phyloP scores from a whole-genome alignment of 371 early-diverging fungal genomes.

The Mucor piriformis region DNA sequence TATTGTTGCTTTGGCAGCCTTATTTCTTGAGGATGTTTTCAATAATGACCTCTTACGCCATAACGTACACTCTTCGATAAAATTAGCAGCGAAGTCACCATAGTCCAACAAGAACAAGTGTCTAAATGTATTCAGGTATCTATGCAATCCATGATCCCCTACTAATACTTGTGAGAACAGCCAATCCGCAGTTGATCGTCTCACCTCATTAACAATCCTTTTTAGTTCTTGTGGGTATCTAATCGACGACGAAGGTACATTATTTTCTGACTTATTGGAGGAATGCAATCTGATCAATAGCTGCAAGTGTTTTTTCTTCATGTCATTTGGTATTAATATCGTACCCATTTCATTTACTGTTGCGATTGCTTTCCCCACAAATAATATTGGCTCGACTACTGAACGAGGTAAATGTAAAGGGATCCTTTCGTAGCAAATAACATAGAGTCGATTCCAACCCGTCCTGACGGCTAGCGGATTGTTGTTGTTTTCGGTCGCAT shows the following conservation, averaged over 20 bases:
- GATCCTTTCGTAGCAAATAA: slow-evolving; percentile 46
- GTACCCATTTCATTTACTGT: slow-evolving; percentile 49
- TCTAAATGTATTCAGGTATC: slow-evolving; percentile 65
- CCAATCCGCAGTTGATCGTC: slow-evolving; percentile 65
- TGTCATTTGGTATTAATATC: slow-evolving; percentile 39
- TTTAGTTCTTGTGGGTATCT: slow-evolving; percentile 34
- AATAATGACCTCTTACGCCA: slow-evolving; percentile 35
- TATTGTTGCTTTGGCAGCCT: neutral
- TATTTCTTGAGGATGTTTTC: neutral
- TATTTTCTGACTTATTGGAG: slow-evolving; percentile 2
- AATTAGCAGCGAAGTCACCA: slow-evolving; percentile 68
- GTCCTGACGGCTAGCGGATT: slow-evolving; percentile 6
- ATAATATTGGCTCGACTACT: slow-evolving; percentile 66
- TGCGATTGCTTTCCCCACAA: slow-evolving; percentile 75
- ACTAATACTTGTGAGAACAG: slow-evolving; percentile 73
- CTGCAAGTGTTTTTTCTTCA: slow-evolving; percentile 47
- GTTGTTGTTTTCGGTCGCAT: neutral
- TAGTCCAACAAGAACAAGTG: slow-evolving; percentile 69
- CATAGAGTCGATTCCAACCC: slow-evolving; percentile 59
- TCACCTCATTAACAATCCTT: slow-evolving; percentile 49
- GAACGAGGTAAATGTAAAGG: slow-evolving; percentile 58
- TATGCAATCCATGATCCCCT: slow-evolving; percentile 56
- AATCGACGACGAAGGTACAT: slow-evolving; percentile 20
- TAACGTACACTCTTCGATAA: slow-evolving; percentile 61
- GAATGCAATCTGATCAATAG: slow-evolving; percentile 35